phyloP scores from a whole-genome alignment of 306 rosid genomes.

The Urtica urens region DNA sequence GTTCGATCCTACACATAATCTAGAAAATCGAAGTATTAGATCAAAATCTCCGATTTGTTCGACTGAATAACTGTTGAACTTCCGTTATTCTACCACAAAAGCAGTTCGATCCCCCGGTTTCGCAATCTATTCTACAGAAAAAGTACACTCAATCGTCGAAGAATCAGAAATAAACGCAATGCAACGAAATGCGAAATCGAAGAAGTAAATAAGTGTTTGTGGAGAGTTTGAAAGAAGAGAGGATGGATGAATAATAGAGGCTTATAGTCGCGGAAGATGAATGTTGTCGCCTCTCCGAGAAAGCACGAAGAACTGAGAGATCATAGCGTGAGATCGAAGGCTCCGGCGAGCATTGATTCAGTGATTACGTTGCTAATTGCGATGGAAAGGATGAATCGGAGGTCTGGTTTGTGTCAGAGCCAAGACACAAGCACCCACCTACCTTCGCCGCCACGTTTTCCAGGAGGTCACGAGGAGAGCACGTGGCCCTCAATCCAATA shows the following conservation, averaged over 20 bases:
- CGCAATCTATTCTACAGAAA: too few relatives aligned
- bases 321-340: too few relatives aligned
- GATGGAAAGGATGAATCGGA: background rate
- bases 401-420: background rate
- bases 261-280: constrained; percentile 87
- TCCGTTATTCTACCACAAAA: too few relatives aligned
- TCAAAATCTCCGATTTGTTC: background rate
- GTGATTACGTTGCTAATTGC: background rate
- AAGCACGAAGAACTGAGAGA: constrained; percentile 89
- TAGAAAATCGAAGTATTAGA: background rate
- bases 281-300: constrained; percentile 88
- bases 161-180: background rate
- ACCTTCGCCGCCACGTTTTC: constrained; percentile 15
- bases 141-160: background rate
- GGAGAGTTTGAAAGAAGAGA: background rate
- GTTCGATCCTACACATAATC: background rate
- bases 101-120: too few relatives aligned
- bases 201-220: background rate
- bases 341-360: background rate
- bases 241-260: too few relatives aligned
- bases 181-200: background rate
- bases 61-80: background rate
- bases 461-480: constrained; percentile 6
- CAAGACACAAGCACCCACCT: background rate
- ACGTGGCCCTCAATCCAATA: constrained; percentile 3